A percentile compares a stretch with the other conserved stretches of the same genome.
Evolutionary conservation across 2,329 filamentous ascomycete species (phyloP).

Genomic region (Hortaea sp.): DNA sequence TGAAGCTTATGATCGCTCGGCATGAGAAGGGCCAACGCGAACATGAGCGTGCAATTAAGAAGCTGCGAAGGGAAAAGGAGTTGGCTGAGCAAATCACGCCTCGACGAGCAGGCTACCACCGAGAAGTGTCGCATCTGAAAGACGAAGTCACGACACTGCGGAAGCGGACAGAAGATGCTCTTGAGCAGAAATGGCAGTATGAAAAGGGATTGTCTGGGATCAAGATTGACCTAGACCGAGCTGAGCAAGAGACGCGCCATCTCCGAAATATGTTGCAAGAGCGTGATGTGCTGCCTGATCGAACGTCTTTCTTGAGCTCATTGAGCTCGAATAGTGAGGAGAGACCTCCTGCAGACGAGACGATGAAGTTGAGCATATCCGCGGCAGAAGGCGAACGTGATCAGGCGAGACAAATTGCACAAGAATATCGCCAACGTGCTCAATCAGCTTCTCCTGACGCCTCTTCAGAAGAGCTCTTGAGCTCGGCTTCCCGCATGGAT

Average conservation of each 20-base stretch:
- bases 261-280: slow-evolving; percentile 69
- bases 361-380: slow-evolving; percentile 56
- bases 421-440: slow-evolving; percentile 52
- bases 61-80: slow-evolving; percentile 69
- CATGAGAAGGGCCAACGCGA: slow-evolving; percentile 78
- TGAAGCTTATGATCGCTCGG: slow-evolving; percentile 75
- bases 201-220: slow-evolving; percentile 81
- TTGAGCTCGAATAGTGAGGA: slow-evolving; percentile 2
- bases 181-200: slow-evolving; percentile 93
- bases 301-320: slow-evolving; percentile 28
- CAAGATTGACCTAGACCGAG: slow-evolving; percentile 93
- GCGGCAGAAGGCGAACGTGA: slow-evolving; percentile 63
- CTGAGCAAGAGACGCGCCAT: slow-evolving; percentile 84
- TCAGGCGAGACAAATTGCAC: slow-evolving; percentile 55
- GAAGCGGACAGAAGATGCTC: slow-evolving; percentile 79
- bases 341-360: slow-evolving; percentile 22
- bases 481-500: slow-evolving; percentile 68
- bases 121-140: slow-evolving; percentile 68
- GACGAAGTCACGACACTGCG: slow-evolving; percentile 78
- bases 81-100: slow-evolving; percentile 57
- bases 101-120: slow-evolving; percentile 68
- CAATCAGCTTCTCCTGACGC: slow-evolving; percentile 36
- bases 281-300: slow-evolving; percentile 65
- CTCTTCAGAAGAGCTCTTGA: slow-evolving; percentile 51
- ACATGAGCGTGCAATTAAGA: slow-evolving; percentile 67